A percentile compares a stretch with the other conserved stretches of the same genome.
phyloP scores from a whole-genome alignment of 495 filamentous ascomycete genomes.

The Podospora didyma region DNA sequence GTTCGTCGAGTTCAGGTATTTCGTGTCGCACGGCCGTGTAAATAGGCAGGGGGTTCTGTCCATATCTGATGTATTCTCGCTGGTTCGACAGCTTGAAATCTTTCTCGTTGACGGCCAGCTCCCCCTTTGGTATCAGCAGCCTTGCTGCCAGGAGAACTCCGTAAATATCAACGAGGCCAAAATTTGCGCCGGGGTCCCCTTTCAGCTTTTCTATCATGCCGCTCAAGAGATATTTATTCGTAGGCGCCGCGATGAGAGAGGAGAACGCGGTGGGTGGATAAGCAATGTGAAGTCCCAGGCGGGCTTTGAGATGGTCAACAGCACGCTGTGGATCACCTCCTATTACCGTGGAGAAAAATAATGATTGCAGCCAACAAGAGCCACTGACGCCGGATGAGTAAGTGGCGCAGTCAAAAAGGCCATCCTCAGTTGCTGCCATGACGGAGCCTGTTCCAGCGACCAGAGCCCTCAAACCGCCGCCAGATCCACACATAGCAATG shows the following conservation, averaged over 20 bases:
- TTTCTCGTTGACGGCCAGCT: constrained; percentile 64
- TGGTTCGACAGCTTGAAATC: constrained; percentile 92
- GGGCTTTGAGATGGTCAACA: constrained; percentile 78
- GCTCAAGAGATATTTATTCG: constrained; percentile 85
- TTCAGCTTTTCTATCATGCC: constrained; percentile 87
- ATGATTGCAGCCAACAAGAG: constrained; percentile 88
- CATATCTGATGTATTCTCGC: constrained; percentile 62
- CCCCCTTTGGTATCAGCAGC: constrained; percentile 79
- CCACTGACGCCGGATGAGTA: constrained; percentile 95
- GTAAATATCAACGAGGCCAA: constrained; percentile 90
- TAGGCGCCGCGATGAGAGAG: constrained; percentile 74
- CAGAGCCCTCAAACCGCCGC: constrained; percentile 83
- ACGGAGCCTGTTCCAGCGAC: constrained; percentile 86
- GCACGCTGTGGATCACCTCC: constrained; percentile 57
- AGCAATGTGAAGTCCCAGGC: constrained; percentile 83
- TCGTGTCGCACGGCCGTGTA: constrained; percentile 95
- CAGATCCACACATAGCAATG: constrained; percentile 91
- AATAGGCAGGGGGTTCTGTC: constrained; percentile 82
- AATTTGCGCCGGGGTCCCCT: constrained; percentile 72
- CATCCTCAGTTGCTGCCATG: constrained; percentile 72
- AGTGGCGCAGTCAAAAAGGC: constrained; percentile 87
- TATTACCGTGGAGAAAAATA: constrained; percentile 84
- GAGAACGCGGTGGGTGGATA: constrained; percentile 80
- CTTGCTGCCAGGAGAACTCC: constrained; percentile 80
- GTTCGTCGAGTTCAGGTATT: constrained; percentile 62